A percentile compares a stretch with the other conserved stretches of the same genome.
These are phyloP conservation scores for Diversispora eburnea DNA, from an alignment of 192 early-diverging fungal species.

Conservation along the genomic window DNA sequence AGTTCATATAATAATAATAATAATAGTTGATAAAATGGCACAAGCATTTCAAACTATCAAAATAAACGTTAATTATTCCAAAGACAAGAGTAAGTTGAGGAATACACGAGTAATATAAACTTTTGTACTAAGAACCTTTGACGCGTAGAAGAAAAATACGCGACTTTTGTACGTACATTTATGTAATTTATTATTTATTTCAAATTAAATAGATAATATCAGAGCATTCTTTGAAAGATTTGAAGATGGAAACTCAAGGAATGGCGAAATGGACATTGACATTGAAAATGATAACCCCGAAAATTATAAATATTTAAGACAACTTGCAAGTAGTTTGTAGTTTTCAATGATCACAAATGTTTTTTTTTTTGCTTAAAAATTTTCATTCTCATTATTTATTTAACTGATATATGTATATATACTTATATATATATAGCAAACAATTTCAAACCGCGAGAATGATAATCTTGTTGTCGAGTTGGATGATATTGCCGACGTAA, in stretches of 20 bases:
- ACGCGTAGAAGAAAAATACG: not conserved
- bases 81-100: not conserved
- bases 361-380: not conserved
- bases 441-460: slow-evolving; percentile 58
- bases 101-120: not conserved
- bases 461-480: slow-evolving; percentile 61
- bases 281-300: not conserved
- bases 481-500: slow-evolving; percentile 61
- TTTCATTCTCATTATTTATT: not conserved
- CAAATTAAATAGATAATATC: not conserved
- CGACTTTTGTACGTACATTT: not conserved
- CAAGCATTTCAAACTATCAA: not conserved
- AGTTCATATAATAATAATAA: not conserved
- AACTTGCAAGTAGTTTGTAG: not conserved
- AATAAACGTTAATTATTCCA: not conserved
- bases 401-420: slow-evolving; percentile 1
- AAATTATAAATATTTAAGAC: not conserved
- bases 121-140: not conserved
- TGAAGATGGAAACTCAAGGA: not conserved
- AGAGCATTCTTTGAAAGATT: not conserved
- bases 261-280: slow-evolving; percentile 5
- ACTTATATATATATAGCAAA: slow-evolving; percentile 42
- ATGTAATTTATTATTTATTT: not conserved
- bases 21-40: not conserved
- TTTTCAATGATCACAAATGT: too few species aligned